phyloP scores from a whole-genome alignment of 2,329 filamentous ascomycete species.

The Xylariaceae sp. region DNA sequence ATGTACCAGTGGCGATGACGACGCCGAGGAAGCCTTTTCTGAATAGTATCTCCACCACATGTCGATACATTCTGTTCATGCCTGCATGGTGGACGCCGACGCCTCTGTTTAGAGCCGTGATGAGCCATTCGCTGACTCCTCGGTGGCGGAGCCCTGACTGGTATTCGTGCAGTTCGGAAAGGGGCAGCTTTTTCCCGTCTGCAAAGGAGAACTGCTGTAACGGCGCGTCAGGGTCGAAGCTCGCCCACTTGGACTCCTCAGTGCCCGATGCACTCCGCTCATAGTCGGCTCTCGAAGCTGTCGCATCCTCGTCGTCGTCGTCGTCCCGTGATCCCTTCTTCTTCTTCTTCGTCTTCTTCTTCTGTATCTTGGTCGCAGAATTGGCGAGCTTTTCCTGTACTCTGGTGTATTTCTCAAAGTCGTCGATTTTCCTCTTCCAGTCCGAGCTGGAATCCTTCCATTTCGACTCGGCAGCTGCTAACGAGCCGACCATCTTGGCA shows the following conservation, averaged over 20 bases:
- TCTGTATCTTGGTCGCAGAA: not conserved
- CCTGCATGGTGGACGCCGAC: slow-evolving; percentile 75
- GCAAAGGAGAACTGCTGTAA: slow-evolving; percentile 14
- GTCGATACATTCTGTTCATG: slow-evolving; percentile 72
- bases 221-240: slow-evolving; percentile 49
- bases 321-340: too few species aligned
- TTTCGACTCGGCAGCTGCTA: not conserved
- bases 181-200: slow-evolving; percentile 33
- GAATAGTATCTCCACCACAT: slow-evolving; percentile 69
- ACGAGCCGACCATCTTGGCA: not conserved
- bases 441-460: not conserved
- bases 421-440: slow-evolving; percentile 1
- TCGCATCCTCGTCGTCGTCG: slow-evolving; percentile 1
- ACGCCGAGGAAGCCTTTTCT: slow-evolving; percentile 65
- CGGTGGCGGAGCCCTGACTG: slow-evolving; percentile 31
- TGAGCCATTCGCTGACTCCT: slow-evolving; percentile 49
- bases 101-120: slow-evolving; percentile 59
- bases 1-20: slow-evolving; percentile 69
- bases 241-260: slow-evolving; percentile 41
- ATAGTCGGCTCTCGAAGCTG: not conserved
- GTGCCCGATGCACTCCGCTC: not conserved
- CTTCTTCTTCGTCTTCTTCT: slow-evolving; percentile 1
- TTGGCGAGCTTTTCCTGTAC: not conserved
- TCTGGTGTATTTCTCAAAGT: not conserved
- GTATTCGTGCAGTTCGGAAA: slow-evolving; percentile 51